phyloP scores from a whole-genome alignment of 345 rosid species.

The Syzygium jambos region DNA sequence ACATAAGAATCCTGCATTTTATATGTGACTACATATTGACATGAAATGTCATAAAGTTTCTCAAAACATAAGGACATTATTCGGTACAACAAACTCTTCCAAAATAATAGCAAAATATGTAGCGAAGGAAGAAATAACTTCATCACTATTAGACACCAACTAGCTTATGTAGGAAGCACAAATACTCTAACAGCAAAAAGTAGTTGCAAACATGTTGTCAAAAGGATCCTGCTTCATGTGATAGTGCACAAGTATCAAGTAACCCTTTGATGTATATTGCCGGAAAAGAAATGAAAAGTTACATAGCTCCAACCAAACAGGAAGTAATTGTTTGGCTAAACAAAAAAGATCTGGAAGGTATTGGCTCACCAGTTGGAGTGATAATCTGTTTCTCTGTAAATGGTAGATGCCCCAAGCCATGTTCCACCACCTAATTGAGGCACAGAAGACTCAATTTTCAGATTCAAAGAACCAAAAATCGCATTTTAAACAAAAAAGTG shows the following conservation, averaged over 20 bases:
- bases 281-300: neutral
- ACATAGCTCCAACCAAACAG: neutral
- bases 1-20: neutral
- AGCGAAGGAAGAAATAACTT: neutral
- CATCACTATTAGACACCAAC: neutral
- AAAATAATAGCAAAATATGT: neutral
- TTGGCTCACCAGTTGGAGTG: conserved; percentile 86
- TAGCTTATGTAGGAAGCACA: neutral
- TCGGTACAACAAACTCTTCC: neutral
- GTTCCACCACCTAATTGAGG: conserved; percentile 79
- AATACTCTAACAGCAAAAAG: neutral
- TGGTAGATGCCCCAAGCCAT: conserved; percentile 97
- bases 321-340: neutral
- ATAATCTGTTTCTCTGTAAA: conserved; percentile 94
- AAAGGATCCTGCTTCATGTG: neutral
- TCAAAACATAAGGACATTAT: neutral
- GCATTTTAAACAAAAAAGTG: neutral
- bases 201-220: neutral
- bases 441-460: neutral
- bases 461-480: neutral
- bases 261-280: neutral
- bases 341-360: neutral
- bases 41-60: neutral
- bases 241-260: neutral
- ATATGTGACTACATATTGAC: neutral